Conservation (phyloP, 495 filamentous ascomycete genomes). For the Neurospora sp. region DNA sequence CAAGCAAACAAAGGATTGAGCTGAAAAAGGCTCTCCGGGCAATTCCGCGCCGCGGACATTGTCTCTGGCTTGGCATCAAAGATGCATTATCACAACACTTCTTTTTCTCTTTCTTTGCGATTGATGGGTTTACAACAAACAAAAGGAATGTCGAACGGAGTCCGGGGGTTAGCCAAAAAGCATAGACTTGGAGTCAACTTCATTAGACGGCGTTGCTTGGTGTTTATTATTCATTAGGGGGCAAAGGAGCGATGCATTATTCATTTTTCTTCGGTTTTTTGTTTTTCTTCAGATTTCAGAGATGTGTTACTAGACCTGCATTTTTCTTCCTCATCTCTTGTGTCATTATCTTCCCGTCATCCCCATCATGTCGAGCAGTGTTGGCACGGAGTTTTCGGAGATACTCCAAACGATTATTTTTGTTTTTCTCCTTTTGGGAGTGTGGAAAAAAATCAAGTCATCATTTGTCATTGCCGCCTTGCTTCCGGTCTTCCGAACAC, state of each 20-base stretch:
- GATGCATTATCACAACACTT: background rate
- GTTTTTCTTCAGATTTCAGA: background rate
- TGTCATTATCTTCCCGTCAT: background rate
- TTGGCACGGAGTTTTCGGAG: background rate
- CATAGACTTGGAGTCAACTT: background rate
- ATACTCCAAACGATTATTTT: background rate
- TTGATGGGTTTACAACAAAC: background rate
- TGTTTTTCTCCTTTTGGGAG: background rate
- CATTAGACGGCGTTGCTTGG: background rate
- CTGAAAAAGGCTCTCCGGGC: background rate
- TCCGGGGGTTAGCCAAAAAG: background rate
- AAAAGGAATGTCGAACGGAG: constrained; percentile 4
- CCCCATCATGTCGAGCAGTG: background rate
- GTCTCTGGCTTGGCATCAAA: background rate
- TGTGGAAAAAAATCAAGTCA: background rate
- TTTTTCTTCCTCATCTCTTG: background rate
- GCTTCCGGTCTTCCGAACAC: background rate
- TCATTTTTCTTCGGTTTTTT: background rate
- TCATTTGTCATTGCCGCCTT: background rate
- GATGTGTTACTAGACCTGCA: background rate
- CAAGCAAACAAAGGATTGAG: background rate
- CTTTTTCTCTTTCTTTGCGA: background rate
- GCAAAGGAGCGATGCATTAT: background rate
- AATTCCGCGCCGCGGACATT: background rate
- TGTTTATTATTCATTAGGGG: background rate